Percentiles rank a stretch among this genome's conserved stretches.
phyloP scores from a whole-genome alignment of 2,329 filamentous ascomycete species.

The Trichoderma sp. region DNA sequence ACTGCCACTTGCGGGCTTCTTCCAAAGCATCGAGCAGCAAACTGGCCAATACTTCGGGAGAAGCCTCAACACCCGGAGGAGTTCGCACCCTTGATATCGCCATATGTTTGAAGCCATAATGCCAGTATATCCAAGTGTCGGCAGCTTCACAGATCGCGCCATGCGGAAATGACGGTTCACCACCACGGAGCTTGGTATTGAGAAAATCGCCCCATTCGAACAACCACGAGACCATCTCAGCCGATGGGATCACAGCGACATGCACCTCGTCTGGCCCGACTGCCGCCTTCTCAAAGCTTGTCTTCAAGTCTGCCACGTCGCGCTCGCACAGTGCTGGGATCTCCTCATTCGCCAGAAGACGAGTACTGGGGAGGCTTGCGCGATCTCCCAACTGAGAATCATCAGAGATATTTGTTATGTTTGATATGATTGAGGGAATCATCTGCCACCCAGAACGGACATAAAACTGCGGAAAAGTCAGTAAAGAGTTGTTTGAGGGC shows the following conservation, averaged over 20 bases:
- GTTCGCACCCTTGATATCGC: not conserved
- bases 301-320: not conserved
- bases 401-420: not conserved
- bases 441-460: not conserved
- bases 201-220: not conserved
- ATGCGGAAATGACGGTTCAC: not conserved
- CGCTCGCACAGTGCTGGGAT: not conserved
- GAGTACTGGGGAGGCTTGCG: not conserved
- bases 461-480: not conserved
- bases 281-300: not conserved
- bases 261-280: not conserved
- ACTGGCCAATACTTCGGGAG: not conserved
- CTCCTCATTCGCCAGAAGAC: not conserved
- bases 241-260: not conserved
- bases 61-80: not conserved
- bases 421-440: constrained; percentile 4
- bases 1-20: constrained; percentile 4
- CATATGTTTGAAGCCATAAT: not conserved
- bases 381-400: not conserved
- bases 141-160: constrained; percentile 1
- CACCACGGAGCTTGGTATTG: not conserved
- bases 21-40: constrained; percentile 6
- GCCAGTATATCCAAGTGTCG: constrained; percentile 7
- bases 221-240: not conserved
- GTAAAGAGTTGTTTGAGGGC: not conserved